Evolutionary conservation across 176 grass and related monocot genomes (phyloP).

Genomic region (Avena insularis): DNA sequence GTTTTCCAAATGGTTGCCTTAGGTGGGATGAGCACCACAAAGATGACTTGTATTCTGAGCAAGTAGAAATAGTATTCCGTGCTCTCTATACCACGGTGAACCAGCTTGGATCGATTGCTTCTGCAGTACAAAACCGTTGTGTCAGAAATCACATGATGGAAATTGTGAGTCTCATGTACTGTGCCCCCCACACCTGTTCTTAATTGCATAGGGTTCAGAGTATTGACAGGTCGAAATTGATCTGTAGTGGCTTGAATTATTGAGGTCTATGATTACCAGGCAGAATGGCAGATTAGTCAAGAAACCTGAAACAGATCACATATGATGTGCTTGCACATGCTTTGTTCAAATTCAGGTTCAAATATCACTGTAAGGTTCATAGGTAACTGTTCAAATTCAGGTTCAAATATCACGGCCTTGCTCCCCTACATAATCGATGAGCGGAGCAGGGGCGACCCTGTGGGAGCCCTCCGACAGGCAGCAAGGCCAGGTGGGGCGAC

Average conservation of each 20-base stretch:
- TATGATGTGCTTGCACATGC: no score
- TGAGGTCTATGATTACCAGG: slow-evolving; percentile 77
- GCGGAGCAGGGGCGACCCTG: no score
- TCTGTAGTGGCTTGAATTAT: slow-evolving; percentile 63
- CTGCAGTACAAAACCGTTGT: slow-evolving; percentile 52
- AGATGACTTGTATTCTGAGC: slow-evolving; percentile 61
- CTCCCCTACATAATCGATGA: no score
- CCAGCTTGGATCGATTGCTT: slow-evolving; percentile 66
- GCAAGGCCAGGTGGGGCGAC: no score
- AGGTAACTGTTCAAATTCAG: no score
- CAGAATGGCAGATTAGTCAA: slow-evolving; percentile 48
- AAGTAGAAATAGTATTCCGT: slow-evolving; percentile 74
- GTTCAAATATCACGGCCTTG: no score
- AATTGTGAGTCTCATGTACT: slow-evolving; percentile 51
- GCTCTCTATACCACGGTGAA: slow-evolving; percentile 61
- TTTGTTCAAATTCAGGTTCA: no score
- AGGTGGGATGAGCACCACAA: slow-evolving; percentile 73
- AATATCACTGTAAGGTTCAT: no score
- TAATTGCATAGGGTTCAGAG: not conserved
- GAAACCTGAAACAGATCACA: no score
- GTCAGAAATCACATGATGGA: slow-evolving; percentile 62
- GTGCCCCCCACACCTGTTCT: not conserved
- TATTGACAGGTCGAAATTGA: not conserved
- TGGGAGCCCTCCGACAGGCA: no score
- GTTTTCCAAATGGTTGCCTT: not conserved